These are phyloP conservation scores for Coniochaeta prunicola DNA, from an alignment of 2,329 filamentous ascomycete genomes.

Conservation along the genomic window DNA sequence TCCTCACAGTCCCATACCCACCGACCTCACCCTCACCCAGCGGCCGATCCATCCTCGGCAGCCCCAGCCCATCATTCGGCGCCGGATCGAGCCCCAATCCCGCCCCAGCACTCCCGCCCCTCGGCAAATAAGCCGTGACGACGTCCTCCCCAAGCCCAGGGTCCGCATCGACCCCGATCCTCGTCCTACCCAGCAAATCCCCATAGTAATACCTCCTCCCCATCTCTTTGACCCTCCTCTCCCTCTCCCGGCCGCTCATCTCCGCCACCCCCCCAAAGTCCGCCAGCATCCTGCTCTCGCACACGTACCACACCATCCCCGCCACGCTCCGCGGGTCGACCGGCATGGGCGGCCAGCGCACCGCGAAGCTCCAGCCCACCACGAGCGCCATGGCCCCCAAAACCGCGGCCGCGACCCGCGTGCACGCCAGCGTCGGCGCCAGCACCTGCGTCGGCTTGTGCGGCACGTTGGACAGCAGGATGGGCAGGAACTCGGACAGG, in stretches of 20 bases:
- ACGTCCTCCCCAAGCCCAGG: constrained; percentile 12
- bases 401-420: constrained; percentile 28
- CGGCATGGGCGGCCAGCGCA: constrained; percentile 35
- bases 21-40: neutral
- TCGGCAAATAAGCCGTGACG: constrained; percentile 5
- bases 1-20: neutral
- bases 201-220: constrained; percentile 24
- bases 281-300: constrained; percentile 12
- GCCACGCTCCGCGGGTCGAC: constrained; percentile 39
- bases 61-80: neutral
- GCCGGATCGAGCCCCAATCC: neutral
- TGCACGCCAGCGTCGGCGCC: constrained; percentile 30
- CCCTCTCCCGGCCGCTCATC: constrained; percentile 18
- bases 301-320: constrained; percentile 36
- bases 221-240: constrained; percentile 15
- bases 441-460: constrained; percentile 34
- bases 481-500: constrained; percentile 41
- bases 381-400: constrained; percentile 34
- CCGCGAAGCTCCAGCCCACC: constrained; percentile 30
- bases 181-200: constrained; percentile 16
- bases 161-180: constrained; percentile 18
- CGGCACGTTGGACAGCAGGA: constrained; percentile 40
- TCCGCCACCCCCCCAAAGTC: constrained; percentile 17
- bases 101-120: neutral
- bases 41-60: neutral